Evolutionary conservation across 495 filamentous ascomycete species (phyloP).

Genomic region (Neurospora sp.): DNA sequence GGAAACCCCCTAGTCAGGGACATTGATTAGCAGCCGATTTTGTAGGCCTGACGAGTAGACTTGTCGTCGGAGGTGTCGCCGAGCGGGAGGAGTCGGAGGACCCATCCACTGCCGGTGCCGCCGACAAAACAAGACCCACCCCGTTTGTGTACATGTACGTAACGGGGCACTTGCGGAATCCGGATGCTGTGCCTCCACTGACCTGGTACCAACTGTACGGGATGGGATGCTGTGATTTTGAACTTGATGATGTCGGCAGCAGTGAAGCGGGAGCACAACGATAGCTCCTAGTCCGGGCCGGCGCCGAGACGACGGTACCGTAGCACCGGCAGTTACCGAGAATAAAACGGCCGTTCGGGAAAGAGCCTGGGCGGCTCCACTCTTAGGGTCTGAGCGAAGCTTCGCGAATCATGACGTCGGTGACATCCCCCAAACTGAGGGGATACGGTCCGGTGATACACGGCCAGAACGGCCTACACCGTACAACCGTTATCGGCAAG

Average conservation of each 20-base stretch:
- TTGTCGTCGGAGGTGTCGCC: not conserved
- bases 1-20: too few relatives aligned
- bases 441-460: too few relatives aligned
- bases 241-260: not conserved
- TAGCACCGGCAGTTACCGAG: not conserved
- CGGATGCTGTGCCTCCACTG: not conserved
- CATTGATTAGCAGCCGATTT: too few relatives aligned
- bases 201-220: not conserved
- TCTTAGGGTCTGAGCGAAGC: not conserved
- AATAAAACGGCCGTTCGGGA: not conserved
- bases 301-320: not conserved
- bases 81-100: not conserved
- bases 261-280: not conserved
- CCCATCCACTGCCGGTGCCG: too few relatives aligned
- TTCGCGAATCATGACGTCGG: not conserved
- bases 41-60: not conserved
- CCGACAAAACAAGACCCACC: not conserved
- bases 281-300: not conserved
- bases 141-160: not conserved
- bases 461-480: not conserved
- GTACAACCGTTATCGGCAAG: not conserved
- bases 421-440: not conserved
- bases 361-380: not conserved
- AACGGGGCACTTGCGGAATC: not conserved
- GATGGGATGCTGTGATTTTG: not conserved